phyloP scores from a whole-genome alignment of 768 basidiomycete species.

The Russula sp. region DNA sequence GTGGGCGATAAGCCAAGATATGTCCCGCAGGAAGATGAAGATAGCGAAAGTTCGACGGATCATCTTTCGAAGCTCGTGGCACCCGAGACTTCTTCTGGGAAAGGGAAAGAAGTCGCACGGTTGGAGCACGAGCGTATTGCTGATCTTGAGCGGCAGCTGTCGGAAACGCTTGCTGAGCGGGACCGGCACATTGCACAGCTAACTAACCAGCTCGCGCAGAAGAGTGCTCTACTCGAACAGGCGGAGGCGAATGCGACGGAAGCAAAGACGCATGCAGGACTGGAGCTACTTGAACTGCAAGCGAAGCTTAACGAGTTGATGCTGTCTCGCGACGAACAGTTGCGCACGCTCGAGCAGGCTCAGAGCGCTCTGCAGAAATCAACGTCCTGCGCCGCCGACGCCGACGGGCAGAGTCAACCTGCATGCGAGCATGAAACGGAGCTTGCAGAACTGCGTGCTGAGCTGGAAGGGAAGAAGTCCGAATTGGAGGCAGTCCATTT shows the following conservation, averaged over 20 bases:
- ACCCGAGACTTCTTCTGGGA: background rate
- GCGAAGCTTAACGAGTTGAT: conserved; percentile 57
- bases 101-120: conserved; percentile 52
- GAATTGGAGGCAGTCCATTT: no score
- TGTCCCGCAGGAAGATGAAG: conserved; percentile 51
- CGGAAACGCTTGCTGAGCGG: conserved; percentile 46
- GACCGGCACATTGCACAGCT: conserved; percentile 73
- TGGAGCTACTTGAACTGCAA: no score
- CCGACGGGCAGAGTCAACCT: no score
- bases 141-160: conserved; percentile 43
- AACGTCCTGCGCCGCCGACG: conserved; percentile 50
- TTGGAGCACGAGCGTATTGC: conserved; percentile 65
- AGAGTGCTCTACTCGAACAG: conserved; percentile 74
- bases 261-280: no score
- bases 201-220: conserved; percentile 60
- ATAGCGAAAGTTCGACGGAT: conserved; percentile 49
- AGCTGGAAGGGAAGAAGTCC: no score
- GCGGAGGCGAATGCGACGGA: no score
- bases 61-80: conserved; percentile 68
- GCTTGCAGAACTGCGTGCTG: no score
- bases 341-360: conserved; percentile 39
- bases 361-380: conserved; percentile 45
- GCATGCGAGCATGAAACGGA: no score
- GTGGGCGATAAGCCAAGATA: conserved; percentile 30
- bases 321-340: conserved; percentile 50